Conservation (phyloP, 1,284 basidiomycete species). For the Apiotrichum sp. region DNA sequence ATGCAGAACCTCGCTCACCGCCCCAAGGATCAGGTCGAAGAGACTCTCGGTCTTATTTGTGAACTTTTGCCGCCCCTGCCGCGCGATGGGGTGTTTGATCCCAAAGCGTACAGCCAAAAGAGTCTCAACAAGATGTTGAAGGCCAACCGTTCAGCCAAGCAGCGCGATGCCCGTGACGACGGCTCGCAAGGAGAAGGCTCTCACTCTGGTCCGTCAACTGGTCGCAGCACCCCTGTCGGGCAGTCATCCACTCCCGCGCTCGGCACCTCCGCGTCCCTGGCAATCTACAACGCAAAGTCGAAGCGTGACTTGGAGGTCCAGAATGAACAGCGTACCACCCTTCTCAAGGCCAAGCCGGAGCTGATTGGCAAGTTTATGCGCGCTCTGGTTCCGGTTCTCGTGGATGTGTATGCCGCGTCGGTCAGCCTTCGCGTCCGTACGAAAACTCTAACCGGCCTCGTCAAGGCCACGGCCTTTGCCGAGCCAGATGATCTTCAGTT, state of each 20-base stretch:
- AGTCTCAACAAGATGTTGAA: slow-evolving; percentile 53
- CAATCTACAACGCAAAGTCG: slow-evolving; percentile 18
- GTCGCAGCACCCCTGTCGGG: slow-evolving; percentile 19
- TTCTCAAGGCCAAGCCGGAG: slow-evolving; percentile 65
- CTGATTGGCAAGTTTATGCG: slow-evolving; percentile 79
- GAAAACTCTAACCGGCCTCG: slow-evolving; percentile 74
- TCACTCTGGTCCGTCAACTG: slow-evolving; percentile 13
- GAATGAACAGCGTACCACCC: slow-evolving; percentile 44
- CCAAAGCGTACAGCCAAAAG: slow-evolving; percentile 82
- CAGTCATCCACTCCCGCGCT: slow-evolving; percentile 1
- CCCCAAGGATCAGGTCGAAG: slow-evolving; percentile 93
- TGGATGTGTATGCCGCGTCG: slow-evolving; percentile 92
- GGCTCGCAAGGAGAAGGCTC: too few species aligned
- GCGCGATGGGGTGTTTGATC: slow-evolving; percentile 85
- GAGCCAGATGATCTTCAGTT: slow-evolving; percentile 66
- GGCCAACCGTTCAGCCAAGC: slow-evolving; percentile 8
- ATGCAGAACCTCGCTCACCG: slow-evolving; percentile 95
- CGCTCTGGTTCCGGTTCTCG: slow-evolving; percentile 79
- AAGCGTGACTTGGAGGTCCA: slow-evolving; percentile 43
- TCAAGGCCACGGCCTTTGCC: slow-evolving; percentile 84
- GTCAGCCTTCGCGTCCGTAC: slow-evolving; percentile 76
- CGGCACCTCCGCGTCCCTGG: slow-evolving; percentile 1
- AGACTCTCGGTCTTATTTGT: slow-evolving; percentile 78
- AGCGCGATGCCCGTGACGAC: slow-evolving; percentile 3
- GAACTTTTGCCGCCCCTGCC: slow-evolving; percentile 87